These are phyloP conservation scores for Thielaviopsis musarum DNA, from an alignment of 2,329 filamentous ascomycete genomes.

Conservation along the genomic window DNA sequence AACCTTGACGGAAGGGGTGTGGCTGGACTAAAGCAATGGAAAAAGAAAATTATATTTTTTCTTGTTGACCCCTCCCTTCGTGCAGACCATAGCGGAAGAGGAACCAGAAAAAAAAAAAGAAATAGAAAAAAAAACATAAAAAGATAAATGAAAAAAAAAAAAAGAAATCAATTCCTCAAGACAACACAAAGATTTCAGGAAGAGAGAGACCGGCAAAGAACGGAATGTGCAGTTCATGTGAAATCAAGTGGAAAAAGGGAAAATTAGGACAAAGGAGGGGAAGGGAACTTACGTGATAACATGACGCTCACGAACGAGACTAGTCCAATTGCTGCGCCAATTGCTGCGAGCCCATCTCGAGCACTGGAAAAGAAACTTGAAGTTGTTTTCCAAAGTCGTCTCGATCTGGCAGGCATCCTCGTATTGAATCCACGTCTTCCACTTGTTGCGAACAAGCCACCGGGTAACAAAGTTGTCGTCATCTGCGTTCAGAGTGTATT, in stretches of 20 bases:
- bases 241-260: too few relatives aligned
- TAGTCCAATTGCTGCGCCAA: constrained; percentile 93
- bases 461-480: constrained; percentile 97
- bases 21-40: constrained; percentile 11
- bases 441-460: constrained; percentile 82
- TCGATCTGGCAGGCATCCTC: constrained; percentile 79
- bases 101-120: not conserved
- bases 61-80: not conserved
- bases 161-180: not conserved
- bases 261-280: too few relatives aligned
- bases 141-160: not conserved
- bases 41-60: not conserved
- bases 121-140: not conserved
- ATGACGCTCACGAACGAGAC: constrained; percentile 64
- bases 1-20: constrained; percentile 11
- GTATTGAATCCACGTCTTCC: constrained; percentile 94
- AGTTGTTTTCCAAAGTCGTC: constrained; percentile 79
- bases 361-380: constrained; percentile 84
- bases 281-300: constrained; percentile 62
- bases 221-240: too few relatives aligned
- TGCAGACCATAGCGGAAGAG: not conserved
- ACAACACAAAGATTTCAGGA: too few relatives aligned
- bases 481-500: constrained; percentile 83
- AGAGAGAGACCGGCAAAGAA: too few relatives aligned
- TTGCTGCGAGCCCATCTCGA: constrained; percentile 92